Percentiles rank a stretch among this genome's conserved stretches.
phyloP scores from a whole-genome alignment of 2,329 filamentous ascomycete genomes.

The Hypoxylon sp. region DNA sequence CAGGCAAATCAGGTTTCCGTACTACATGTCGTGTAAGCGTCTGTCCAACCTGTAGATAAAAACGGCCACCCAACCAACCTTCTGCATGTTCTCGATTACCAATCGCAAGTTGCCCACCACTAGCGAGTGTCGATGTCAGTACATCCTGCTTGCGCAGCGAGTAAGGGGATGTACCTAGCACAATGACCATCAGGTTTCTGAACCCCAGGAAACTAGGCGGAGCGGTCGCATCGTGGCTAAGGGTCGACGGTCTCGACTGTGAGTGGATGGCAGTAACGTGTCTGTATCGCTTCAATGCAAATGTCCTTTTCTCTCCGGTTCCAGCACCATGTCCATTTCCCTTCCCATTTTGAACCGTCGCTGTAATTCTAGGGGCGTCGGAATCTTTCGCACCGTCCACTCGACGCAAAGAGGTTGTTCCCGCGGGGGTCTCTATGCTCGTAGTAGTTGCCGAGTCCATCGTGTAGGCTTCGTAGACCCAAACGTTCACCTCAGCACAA shows the following conservation, averaged over 20 bases:
- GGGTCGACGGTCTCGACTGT: constrained; percentile 76
- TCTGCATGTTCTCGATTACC: constrained; percentile 97
- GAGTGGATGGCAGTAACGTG: constrained; percentile 92
- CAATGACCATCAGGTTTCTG: constrained; percentile 94
- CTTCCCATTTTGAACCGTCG: constrained; percentile 14
- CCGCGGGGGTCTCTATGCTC: constrained; percentile 48
- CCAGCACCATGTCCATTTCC: constrained; percentile 43
- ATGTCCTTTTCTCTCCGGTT: constrained; percentile 51
- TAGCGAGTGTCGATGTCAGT: constrained; percentile 52
- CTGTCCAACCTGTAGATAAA: constrained; percentile 21
- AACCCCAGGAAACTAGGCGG: constrained; percentile 92
- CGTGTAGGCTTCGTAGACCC: constrained; percentile 14
- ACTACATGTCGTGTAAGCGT: constrained; percentile 63
- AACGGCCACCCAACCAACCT: constrained; percentile 64
- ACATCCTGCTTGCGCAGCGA: not conserved
- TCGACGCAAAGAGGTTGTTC: constrained; percentile 42
- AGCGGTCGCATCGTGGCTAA: constrained; percentile 82
- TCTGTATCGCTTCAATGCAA: constrained; percentile 77
- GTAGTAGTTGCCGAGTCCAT: constrained; percentile 59
- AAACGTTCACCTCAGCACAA: constrained; percentile 21
- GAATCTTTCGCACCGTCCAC: constrained; percentile 30
- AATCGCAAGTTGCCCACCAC: constrained; percentile 93
- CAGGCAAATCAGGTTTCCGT: constrained; percentile 93
- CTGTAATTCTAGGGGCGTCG: constrained; percentile 8
- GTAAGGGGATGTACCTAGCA: constrained; percentile 72